These are phyloP conservation scores for Exophiala oligosperma DNA, from an alignment of 2,329 filamentous ascomycete genomes.

Conservation along the genomic window DNA sequence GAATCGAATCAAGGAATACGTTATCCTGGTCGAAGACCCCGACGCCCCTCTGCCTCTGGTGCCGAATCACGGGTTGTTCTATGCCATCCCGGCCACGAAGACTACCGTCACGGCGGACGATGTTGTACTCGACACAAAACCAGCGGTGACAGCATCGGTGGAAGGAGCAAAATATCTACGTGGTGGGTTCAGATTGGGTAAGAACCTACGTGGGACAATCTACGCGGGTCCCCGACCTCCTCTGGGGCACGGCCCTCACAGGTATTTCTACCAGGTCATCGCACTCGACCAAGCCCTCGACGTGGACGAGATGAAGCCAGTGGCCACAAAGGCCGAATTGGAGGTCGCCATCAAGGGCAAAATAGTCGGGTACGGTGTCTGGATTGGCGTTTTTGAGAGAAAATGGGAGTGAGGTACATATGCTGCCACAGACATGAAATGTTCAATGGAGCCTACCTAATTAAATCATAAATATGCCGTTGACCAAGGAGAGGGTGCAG, in stretches of 20 bases:
- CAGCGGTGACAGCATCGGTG: not conserved
- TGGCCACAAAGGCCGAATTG: conserved; percentile 47
- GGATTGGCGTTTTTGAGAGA: conserved; percentile 49
- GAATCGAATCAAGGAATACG: conserved; percentile 44
- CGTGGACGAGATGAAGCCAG: conserved; percentile 36
- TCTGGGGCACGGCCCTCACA: conserved; percentile 53
- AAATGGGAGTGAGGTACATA: conserved; percentile 31
- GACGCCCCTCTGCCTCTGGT: conserved; percentile 49
- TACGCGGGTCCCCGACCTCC: conserved; percentile 51
- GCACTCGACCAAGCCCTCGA: conserved; percentile 49
- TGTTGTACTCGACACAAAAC: conserved; percentile 36
- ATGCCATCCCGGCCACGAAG: conserved; percentile 40
- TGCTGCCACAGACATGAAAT: no score
- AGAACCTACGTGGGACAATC: conserved; percentile 41
- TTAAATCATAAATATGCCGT: not conserved
- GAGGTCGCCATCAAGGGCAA: conserved; percentile 47
- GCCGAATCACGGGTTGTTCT: conserved; percentile 49
- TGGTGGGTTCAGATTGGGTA: conserved; percentile 51
- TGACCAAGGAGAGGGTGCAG: not conserved
- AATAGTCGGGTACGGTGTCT: conserved; percentile 52
- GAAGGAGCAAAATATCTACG: conserved; percentile 19
- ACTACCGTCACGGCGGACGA: conserved; percentile 39
- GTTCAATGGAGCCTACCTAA: no score
- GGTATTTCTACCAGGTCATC: conserved; percentile 55
- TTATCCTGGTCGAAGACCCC: conserved; percentile 50